Base-by-base conservation (phyloP, 2,329 filamentous ascomycete species). In the Cladosporium oxysporum region DNA sequence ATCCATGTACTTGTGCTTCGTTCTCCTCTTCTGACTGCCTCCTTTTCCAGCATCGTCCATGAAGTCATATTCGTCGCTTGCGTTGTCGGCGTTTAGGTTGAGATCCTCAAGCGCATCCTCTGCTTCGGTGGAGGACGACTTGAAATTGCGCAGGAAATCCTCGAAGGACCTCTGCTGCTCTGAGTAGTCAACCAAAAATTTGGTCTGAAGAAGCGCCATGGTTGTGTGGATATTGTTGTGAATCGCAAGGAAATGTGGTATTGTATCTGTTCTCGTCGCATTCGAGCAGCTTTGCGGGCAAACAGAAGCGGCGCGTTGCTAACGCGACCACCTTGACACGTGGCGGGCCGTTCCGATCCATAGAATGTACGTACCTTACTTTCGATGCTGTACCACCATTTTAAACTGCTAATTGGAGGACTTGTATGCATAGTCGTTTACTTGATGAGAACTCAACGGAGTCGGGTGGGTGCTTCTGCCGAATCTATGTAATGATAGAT, bases 41-140 rank as follows among this genome's bases (percentile, higher is more conserved):
- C 75, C 73, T 67, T 83, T 81, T 47, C 83, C 83, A 62, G 87
- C 87, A 69, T 91, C 89, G 76, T 96, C 92, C 88, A 96, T 92
- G 76, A 96, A 91, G 74, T 97, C 93, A 77, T 97, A 92, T 74
- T 97, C 92, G 74, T 97, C 93, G 79, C 90, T 93, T 50, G 91
- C 85, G 72, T 90, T 91, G 79, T 96, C 90, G 75, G 92, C 93
- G 77, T 93, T 90, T 70, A 99, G 91, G 75, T 91, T 91, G 73
- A 99, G 88, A 71, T 90, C 88, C 72, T 92, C 88, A 58, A 99
- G 85, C 53, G 93, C 93, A 76, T 93, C 90, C 47, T 91, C 88
- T 71, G 96, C 88, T 67, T 90, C 83, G 18, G 83, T 80, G 66
- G 90, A 75, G n/a, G 85, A 85, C n/a, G 90, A 90, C 82, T 99